These are phyloP conservation scores for Stemphylium lycopersici DNA, from an alignment of 2,329 filamentous ascomycete species.

Conservation along the genomic window DNA sequence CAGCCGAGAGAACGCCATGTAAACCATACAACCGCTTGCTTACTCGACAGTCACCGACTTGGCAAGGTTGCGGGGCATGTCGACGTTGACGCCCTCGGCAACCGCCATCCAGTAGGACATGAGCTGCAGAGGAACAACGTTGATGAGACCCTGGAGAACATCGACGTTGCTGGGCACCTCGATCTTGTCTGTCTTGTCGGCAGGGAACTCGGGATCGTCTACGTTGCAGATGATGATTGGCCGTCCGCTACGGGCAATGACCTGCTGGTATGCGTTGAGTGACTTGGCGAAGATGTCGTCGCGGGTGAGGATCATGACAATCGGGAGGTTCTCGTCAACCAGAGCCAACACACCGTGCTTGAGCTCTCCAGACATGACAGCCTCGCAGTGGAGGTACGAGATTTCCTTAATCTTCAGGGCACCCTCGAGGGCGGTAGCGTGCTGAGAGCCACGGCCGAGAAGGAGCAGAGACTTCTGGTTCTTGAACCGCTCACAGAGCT, in stretches of 20 bases:
- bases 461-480: constrained; percentile 95
- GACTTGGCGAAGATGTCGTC: constrained; percentile 98
- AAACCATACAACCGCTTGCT: constrained; percentile 35
- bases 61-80: constrained; percentile 97
- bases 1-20: constrained; percentile 18
- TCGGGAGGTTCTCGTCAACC: constrained; percentile 97
- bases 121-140: constrained; percentile 95
- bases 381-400: constrained; percentile 98
- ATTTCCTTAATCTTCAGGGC: constrained; percentile 99
- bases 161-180: constrained; percentile 97
- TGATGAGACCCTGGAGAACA: constrained; percentile 92
- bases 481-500: constrained; percentile 92
- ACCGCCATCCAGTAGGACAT: constrained; percentile 99
- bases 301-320: constrained; percentile 99
- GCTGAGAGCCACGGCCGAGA: constrained; percentile 93
- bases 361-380: constrained; percentile 99
- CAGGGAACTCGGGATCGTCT: constrained; percentile 84
- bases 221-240: constrained; percentile 99
- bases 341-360: constrained; percentile 98
- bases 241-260: constrained; percentile 93
- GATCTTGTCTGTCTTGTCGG: constrained; percentile 91
- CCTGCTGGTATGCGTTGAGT: constrained; percentile 99
- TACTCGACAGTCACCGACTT: constrained; percentile 99
- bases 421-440: constrained; percentile 93
- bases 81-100: constrained; percentile 92